phyloP scores from a whole-genome alignment of 1,284 basidiomycete genomes.

The Ceratorhiza oryzae-sativae region DNA sequence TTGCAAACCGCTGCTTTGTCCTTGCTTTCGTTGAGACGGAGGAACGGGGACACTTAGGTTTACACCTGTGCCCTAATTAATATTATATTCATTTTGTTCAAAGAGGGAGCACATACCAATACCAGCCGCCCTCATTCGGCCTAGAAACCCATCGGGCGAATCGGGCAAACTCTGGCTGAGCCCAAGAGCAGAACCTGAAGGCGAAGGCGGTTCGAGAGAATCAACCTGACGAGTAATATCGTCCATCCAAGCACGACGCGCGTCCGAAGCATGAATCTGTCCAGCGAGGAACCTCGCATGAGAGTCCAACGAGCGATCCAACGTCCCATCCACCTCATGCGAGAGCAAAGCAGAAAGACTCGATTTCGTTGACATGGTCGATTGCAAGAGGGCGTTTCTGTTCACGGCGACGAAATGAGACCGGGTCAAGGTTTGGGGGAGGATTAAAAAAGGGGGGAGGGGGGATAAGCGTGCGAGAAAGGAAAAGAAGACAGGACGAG shows the following conservation, averaged over 20 bases:
- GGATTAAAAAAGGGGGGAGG: not conserved
- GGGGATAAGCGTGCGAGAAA: no score
- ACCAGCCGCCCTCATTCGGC: constrained; percentile 45
- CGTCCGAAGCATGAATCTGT: constrained; percentile 56
- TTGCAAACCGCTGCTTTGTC: constrained; percentile 15
- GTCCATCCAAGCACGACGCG: constrained; percentile 66
- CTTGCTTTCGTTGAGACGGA: no score
- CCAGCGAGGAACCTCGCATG: constrained; percentile 60
- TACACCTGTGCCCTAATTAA: not conserved
- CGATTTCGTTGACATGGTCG: constrained; percentile 71
- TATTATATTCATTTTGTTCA: constrained; percentile 64
- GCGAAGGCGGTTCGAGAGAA: constrained; percentile 41
- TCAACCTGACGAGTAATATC: constrained; percentile 53
- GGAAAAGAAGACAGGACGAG: constrained; percentile 25
- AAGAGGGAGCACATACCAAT: constrained; percentile 64
- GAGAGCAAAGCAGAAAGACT: constrained; percentile 46
- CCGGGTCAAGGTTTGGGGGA: no score
- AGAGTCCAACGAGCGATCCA: constrained; percentile 55
- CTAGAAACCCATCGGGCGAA: constrained; percentile 1
- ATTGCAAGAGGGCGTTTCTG: constrained; percentile 69
- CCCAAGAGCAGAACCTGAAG: constrained; percentile 43
- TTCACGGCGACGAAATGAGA: not conserved
- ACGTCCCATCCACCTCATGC: constrained; percentile 47
- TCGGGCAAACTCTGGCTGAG: constrained; percentile 52
- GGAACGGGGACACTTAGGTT: constrained; percentile 52